Evolutionary conservation across 2,329 filamentous ascomycete genomes (phyloP).

Genomic region (Elsinoe arachidis): DNA sequence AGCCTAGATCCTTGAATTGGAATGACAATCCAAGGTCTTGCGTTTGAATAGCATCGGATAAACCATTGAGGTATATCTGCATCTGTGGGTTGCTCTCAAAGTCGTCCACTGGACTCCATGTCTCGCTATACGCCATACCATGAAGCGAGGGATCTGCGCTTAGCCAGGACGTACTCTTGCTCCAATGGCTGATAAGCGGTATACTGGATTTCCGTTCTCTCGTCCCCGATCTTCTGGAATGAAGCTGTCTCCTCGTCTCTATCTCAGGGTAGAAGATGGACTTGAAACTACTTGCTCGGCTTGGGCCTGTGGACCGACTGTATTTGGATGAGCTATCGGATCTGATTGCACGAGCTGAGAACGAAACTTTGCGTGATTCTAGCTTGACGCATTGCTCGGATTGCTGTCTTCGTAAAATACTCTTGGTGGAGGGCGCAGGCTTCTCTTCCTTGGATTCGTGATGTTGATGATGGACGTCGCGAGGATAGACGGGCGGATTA

Average conservation of each 20-base stretch:
- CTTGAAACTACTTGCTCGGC: background rate
- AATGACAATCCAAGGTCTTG: slow-evolving; percentile 47
- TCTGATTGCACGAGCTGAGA: background rate
- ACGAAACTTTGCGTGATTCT: background rate
- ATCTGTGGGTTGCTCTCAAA: slow-evolving; percentile 25
- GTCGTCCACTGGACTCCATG: slow-evolving; percentile 17
- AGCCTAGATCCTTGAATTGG: slow-evolving; percentile 41
- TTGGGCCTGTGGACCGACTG: slow-evolving; percentile 2
- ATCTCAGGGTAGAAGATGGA: slow-evolving; percentile 3
- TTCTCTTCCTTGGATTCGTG: background rate
- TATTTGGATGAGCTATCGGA: slow-evolving; percentile 8
- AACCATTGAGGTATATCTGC: slow-evolving; percentile 43
- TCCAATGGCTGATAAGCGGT: slow-evolving; percentile 24
- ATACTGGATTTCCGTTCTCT: slow-evolving; percentile 13
- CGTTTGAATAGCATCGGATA: slow-evolving; percentile 44
- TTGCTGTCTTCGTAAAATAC: background rate
- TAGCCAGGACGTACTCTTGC: slow-evolving; percentile 2
- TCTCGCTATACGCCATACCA: slow-evolving; percentile 7
- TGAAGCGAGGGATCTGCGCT: background rate
- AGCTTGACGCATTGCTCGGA: background rate
- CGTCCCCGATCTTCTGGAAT: slow-evolving; percentile 12
- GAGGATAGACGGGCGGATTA: slow-evolving; percentile 28
- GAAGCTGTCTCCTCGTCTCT: background rate
- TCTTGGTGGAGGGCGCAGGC: background rate
- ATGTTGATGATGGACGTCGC: background rate